phyloP scores from a whole-genome alignment of 495 filamentous ascomycete species.

The Tuber calosporum region DNA sequence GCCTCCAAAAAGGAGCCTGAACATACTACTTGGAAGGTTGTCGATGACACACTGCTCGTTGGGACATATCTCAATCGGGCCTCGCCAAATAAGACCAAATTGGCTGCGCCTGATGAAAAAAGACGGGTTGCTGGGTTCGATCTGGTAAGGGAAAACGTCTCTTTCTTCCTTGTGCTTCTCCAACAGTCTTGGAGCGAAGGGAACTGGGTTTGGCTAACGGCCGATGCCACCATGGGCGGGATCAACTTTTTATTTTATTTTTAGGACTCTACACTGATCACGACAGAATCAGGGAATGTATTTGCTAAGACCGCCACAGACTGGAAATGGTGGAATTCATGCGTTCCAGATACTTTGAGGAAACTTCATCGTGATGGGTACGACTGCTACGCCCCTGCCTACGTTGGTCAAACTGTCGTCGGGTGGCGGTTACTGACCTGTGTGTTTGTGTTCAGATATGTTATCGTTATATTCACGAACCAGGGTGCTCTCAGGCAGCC shows the following conservation, averaged over 20 bases:
- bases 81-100: conserved; percentile 29
- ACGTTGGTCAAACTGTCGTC: not conserved
- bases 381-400: not conserved
- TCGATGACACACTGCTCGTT: conserved; percentile 66
- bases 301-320: conserved; percentile 64
- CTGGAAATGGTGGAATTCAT: conserved; percentile 90
- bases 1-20: conserved; percentile 76
- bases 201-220: conserved; percentile 14
- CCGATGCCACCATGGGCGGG: not conserved
- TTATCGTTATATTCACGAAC: conserved; percentile 75
- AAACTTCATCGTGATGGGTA: conserved; percentile 67
- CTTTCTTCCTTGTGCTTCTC: not conserved
- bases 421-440: not conserved
- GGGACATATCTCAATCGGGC: conserved; percentile 57
- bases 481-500: conserved; percentile 74
- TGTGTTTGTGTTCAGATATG: conserved; percentile 51
- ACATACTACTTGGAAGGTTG: conserved; percentile 62
- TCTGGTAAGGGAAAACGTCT: conserved; percentile 52
- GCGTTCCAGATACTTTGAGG: conserved; percentile 58
- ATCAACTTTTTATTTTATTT: conserved; percentile 10
- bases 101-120: conserved; percentile 40
- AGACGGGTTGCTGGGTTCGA: conserved; percentile 83
- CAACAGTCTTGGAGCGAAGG: not conserved
- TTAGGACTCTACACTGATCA: conserved; percentile 82
- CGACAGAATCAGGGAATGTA: conserved; percentile 68